Evolutionary conservation across 169 alveolate genomes (phyloP).

Genomic region (Eimeria zaria): DNA sequence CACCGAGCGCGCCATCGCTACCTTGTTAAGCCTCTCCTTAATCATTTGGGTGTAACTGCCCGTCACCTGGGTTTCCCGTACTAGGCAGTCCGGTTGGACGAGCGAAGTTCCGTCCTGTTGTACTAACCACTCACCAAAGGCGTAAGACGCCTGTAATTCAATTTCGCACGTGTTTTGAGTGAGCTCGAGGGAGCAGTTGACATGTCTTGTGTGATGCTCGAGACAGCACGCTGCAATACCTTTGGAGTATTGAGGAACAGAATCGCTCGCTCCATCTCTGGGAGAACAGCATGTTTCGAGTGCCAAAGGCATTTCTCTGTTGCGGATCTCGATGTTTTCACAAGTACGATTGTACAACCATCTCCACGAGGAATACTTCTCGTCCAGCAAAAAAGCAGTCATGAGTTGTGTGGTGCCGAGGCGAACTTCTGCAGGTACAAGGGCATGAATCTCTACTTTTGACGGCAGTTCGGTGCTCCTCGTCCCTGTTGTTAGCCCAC

Average conservation of each 20-base stretch:
- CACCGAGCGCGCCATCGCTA: conserved; percentile 1
- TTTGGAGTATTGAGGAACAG: neutral
- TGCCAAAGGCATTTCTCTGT: neutral
- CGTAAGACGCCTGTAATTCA: conserved; percentile 27
- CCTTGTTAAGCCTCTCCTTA: neutral
- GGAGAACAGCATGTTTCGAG: neutral
- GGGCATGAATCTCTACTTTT: conserved; percentile 6
- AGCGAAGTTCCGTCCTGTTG: neutral
- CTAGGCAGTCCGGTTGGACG: conserved; percentile 16
- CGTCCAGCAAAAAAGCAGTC: conserved; percentile 4
- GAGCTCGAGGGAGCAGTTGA: neutral
- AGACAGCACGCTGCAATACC: conserved; percentile 50
- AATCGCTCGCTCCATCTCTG: neutral
- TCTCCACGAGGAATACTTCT: conserved; percentile 13
- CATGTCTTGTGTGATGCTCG: conserved; percentile 2
- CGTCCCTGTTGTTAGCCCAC: conserved; percentile 33
- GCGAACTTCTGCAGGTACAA: conserved; percentile 32
- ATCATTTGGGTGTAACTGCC: neutral
- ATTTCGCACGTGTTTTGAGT: conserved; percentile 32
- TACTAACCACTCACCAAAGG: conserved; percentile 38
- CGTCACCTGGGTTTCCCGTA: conserved; percentile 1
- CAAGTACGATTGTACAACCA: neutral
- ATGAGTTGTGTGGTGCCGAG: conserved; percentile 36
- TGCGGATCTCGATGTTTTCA: conserved; percentile 25
- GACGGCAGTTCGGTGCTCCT: conserved; percentile 38